phyloP scores from a whole-genome alignment of 73 alveolate genomes.

The Paramecium caudatum region DNA sequence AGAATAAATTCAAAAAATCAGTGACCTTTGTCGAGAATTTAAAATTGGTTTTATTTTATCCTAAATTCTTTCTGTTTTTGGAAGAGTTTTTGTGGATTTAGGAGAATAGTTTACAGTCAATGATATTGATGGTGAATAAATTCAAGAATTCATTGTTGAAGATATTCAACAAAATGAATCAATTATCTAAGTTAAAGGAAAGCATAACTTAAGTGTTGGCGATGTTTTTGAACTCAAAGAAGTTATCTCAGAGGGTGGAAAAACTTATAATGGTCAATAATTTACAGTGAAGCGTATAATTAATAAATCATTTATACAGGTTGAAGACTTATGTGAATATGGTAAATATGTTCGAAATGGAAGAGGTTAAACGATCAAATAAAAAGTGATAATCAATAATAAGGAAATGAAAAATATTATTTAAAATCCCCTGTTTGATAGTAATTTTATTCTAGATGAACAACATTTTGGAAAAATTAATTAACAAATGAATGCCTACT shows the following conservation, averaged over 20 bases:
- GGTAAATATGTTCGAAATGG: slow-evolving; percentile 64
- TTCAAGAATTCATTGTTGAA: slow-evolving; percentile 83
- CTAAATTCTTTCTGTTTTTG: slow-evolving; percentile 89
- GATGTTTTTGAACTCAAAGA: slow-evolving; percentile 4
- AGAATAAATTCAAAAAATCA: slow-evolving; percentile 69
- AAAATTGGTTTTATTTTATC: slow-evolving; percentile 85
- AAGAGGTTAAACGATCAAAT: slow-evolving; percentile 63
- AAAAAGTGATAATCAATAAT: neutral
- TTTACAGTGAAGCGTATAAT: neutral
- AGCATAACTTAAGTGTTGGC: slow-evolving; percentile 6
- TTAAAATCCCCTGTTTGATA: slow-evolving; percentile 56
- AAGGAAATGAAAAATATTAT: neutral
- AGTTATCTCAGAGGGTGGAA: neutral
- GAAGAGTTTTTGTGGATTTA: slow-evolving; percentile 92
- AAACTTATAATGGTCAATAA: slow-evolving; percentile 4
- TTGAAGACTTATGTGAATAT: slow-evolving; percentile 2
- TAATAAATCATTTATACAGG: slow-evolving; percentile 1
- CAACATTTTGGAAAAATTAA: neutral
- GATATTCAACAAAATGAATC: slow-evolving; percentile 70
- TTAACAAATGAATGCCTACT: neutral
- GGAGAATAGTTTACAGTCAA: slow-evolving; percentile 89
- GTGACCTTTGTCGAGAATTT: slow-evolving; percentile 87
- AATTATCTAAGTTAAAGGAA: neutral
- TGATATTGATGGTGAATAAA: slow-evolving; percentile 95
- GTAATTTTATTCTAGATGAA: slow-evolving; percentile 46